phyloP scores from a whole-genome alignment of 345 rosid genomes.

The Gossypium sturtianum region DNA sequence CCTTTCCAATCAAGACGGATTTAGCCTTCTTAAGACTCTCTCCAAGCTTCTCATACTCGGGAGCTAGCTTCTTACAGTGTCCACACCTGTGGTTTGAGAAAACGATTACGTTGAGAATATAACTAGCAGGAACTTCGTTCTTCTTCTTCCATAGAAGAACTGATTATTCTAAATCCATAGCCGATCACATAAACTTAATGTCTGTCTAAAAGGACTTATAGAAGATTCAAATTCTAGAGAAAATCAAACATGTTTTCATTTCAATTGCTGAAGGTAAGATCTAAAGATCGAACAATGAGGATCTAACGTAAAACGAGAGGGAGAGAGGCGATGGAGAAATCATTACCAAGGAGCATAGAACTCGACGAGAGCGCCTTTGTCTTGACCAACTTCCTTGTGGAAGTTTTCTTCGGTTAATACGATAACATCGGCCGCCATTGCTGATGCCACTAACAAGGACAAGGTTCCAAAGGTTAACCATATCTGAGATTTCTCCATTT shows the following conservation, averaged over 20 bases:
- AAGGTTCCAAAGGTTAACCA: constrained; percentile 41
- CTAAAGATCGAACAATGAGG: neutral
- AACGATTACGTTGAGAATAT: neutral
- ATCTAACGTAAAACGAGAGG: neutral
- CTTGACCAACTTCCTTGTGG: constrained; percentile 90
- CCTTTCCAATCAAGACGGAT: constrained; percentile 90
- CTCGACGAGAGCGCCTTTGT: constrained; percentile 88
- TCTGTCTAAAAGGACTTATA: neutral
- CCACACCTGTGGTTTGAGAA: constrained; percentile 65
- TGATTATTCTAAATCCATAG: neutral
- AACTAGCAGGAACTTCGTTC: neutral
- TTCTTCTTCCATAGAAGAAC: neutral
- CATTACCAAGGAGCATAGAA: constrained; percentile 96
- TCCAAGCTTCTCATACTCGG: constrained; percentile 91
- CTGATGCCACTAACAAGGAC: constrained; percentile 46
- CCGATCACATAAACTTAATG: neutral
- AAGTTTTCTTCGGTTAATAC: constrained; percentile 83
- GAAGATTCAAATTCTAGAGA: neutral
- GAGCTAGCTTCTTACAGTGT: constrained; percentile 98
- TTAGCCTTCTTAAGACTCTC: constrained; percentile 84
- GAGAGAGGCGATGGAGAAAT: neutral
- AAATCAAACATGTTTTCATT: neutral
- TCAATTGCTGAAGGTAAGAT: constrained; percentile 17
- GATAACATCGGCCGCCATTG: constrained; percentile 71
- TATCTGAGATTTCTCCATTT: constrained; percentile 71